Evolutionary conservation across 2,329 filamentous ascomycete genomes (phyloP).

Genomic region (Beauveria medogensis): DNA sequence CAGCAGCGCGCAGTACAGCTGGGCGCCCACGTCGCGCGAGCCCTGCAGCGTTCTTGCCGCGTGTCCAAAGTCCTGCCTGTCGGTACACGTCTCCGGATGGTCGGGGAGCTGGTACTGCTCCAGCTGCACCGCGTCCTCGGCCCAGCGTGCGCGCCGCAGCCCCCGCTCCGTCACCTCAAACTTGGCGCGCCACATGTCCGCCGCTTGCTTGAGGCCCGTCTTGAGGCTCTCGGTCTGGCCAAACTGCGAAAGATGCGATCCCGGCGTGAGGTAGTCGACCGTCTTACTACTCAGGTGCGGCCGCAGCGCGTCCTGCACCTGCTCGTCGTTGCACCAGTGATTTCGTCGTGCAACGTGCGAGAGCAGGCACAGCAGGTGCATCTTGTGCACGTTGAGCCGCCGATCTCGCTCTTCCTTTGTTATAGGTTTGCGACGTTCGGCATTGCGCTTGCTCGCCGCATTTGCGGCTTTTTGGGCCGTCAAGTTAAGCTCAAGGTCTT

Average conservation of each 20-base stretch:
- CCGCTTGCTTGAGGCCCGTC: constrained; percentile 65
- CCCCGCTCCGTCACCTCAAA: constrained; percentile 68
- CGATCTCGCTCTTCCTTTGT: constrained; percentile 44
- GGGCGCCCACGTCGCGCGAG: constrained; percentile 82
- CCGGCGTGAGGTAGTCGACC: constrained; percentile 60
- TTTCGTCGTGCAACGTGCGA: constrained; percentile 73
- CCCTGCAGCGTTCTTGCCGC: constrained; percentile 65
- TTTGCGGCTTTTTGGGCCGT: constrained; percentile 34
- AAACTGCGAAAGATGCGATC: constrained; percentile 61
- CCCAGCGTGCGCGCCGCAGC: constrained; percentile 65
- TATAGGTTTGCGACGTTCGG: constrained; percentile 42
- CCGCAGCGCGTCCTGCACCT: constrained; percentile 59
- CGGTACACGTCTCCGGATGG: constrained; percentile 59
- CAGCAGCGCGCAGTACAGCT: constrained; percentile 82
- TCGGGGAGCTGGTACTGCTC: constrained; percentile 50
- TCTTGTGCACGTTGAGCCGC: constrained; percentile 74
- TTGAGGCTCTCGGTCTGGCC: constrained; percentile 68
- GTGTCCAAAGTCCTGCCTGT: constrained; percentile 63
- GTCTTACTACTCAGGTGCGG: constrained; percentile 59
- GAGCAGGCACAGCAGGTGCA: constrained; percentile 76
- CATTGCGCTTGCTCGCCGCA: constrained; percentile 21
- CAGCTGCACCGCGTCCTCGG: constrained; percentile 54
- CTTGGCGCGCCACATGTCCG: constrained; percentile 57
- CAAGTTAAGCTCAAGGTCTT: constrained; percentile 44
- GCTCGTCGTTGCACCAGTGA: constrained; percentile 74